These are phyloP conservation scores for Xanthoconium purpureum DNA, from an alignment of 768 basidiomycete genomes.

Conservation along the genomic window DNA sequence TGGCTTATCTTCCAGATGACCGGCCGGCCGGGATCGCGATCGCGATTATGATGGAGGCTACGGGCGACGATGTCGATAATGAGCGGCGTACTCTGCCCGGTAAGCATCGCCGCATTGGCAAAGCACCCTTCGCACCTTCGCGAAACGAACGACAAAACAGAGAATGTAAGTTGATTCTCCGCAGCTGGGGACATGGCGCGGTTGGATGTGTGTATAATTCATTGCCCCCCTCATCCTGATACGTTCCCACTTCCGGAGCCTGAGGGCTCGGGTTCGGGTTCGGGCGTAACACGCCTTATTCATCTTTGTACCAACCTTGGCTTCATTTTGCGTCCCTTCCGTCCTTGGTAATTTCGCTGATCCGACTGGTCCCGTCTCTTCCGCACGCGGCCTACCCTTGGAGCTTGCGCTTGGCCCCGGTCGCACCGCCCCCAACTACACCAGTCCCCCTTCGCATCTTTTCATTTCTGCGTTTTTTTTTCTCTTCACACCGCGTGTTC, in stretches of 20 bases:
- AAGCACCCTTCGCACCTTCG: background rate
- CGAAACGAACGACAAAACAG: background rate
- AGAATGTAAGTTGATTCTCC: conserved; percentile 7
- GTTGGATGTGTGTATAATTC: background rate
- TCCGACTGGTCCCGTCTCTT: conserved; percentile 22
- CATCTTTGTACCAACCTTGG: conserved; percentile 4
- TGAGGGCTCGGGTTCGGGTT: background rate
- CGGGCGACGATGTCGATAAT: background rate
- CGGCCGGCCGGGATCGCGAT: conserved; percentile 2
- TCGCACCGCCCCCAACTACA: background rate
- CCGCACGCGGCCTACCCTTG: background rate
- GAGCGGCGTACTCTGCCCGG: background rate
- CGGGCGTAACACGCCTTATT: conserved; percentile 14
- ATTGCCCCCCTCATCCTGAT: conserved; percentile 5
- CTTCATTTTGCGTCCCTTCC: background rate
- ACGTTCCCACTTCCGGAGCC: background rate
- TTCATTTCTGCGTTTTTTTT: background rate
- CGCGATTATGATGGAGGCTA: background rate
- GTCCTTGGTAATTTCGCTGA: conserved; percentile 8
- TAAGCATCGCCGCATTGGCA: no score
- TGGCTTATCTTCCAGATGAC: background rate
- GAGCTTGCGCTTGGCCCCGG: background rate
- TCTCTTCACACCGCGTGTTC: background rate
- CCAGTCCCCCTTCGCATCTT: background rate
- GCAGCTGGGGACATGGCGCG: conserved; percentile 4